phyloP scores from a whole-genome alignment of 148 eudicot genomes.

The Cornus suecica region DNA sequence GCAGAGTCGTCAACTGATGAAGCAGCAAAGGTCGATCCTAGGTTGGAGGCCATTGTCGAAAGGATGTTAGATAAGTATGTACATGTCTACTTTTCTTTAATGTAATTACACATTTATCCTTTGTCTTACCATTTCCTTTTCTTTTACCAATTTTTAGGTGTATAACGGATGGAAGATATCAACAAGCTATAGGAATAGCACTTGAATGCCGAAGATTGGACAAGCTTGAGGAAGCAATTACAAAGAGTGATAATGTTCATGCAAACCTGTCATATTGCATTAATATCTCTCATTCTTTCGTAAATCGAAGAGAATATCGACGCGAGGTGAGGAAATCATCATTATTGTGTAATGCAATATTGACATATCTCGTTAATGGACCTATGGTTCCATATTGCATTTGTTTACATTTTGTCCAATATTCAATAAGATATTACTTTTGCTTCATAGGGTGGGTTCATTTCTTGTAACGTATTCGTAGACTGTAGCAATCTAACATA shows the following conservation, averaged over 20 bases:
- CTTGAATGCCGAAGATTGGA: constrained; percentile 71
- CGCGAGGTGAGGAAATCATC: constrained; percentile 54
- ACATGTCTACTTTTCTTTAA: constrained; percentile 2
- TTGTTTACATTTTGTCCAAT: not conserved
- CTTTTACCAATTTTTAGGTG: constrained; percentile 37
- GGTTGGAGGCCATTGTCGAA: constrained; percentile 95
- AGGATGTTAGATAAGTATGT: constrained; percentile 92
- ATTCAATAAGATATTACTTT: not conserved
- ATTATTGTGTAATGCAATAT: not conserved
- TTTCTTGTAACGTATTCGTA: not conserved
- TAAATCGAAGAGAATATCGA: constrained; percentile 77
- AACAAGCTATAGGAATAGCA: constrained; percentile 74
- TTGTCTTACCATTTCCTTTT: constrained; percentile 10
- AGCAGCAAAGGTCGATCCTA: constrained; percentile 64
- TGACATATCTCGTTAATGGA: not conserved
- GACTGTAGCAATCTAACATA: too few species aligned
- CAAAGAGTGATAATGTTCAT: constrained; percentile 65
- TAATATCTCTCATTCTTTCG: constrained; percentile 69
- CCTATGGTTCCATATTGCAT: not conserved
- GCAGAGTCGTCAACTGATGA: constrained; percentile 64
- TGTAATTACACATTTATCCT: constrained; percentile 2
- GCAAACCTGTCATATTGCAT: constrained; percentile 74
- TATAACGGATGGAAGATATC: constrained; percentile 63
- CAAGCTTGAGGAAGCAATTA: constrained; percentile 70
- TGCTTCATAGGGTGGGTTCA: not conserved